These are phyloP conservation scores for Fusarium coicis DNA, from an alignment of 2,329 filamentous ascomycete genomes.

Conservation along the genomic window DNA sequence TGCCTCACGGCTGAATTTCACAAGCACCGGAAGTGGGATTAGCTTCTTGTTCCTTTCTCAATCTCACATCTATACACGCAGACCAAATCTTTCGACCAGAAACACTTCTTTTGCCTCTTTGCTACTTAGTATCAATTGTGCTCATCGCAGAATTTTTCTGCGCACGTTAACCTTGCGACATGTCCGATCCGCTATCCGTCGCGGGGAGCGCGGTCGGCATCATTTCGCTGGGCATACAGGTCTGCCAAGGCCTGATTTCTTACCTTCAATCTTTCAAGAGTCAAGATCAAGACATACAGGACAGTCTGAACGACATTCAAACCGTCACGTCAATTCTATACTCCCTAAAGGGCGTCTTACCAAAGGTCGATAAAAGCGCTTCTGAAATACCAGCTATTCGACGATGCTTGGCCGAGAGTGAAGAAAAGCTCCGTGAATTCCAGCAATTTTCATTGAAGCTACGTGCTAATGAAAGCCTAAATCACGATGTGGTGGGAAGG, in stretches of 20 bases:
- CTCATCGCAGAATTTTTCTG: rapidly evolving
- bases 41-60: rapidly evolving
- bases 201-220: neutral
- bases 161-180: rapidly evolving
- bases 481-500: rapidly evolving
- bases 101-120: neutral
- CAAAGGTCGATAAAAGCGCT: rapidly evolving
- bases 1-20: rapidly evolving
- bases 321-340: rapidly evolving
- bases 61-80: rapidly evolving
- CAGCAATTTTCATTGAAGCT: neutral
- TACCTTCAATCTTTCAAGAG: neutral
- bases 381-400: neutral
- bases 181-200: neutral
- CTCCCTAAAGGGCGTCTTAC: neutral
- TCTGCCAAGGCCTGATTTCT: neutral
- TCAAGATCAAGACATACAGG: rapidly evolving
- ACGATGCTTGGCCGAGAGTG: neutral
- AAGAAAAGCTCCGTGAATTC: neutral
- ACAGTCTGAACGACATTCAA: rapidly evolving
- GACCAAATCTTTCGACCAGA: rapidly evolving
- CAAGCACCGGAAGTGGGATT: neutral
- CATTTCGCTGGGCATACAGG: neutral
- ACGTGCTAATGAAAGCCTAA: rapidly evolving
- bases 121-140: rapidly evolving